Percentiles rank a stretch among this genome's conserved stretches.
Evolutionary conservation across 768 basidiomycete species (phyloP).

Genomic region (Lepiota brunneoincarnata): DNA sequence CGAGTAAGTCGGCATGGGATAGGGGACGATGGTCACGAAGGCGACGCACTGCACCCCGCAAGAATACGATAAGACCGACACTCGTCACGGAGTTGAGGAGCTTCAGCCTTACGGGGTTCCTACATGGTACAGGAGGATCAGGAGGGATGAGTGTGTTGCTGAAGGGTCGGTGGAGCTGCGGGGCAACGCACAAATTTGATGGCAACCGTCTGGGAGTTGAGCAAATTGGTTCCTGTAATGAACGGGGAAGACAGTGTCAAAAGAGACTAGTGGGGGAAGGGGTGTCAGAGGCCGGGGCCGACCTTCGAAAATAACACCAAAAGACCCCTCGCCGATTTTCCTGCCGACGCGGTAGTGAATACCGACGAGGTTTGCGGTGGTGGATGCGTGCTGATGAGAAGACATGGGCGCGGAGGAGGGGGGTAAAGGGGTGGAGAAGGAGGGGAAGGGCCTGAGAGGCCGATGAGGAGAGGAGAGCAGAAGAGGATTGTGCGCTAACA

Average conservation of each 20-base stretch:
- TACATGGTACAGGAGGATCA: conserved; percentile 26
- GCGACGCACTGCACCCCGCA: conserved; percentile 79
- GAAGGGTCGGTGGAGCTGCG: conserved; percentile 10
- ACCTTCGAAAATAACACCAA: conserved; percentile 96
- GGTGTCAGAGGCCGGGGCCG: conserved; percentile 12
- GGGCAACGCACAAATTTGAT: conserved; percentile 94
- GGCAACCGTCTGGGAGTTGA: conserved; percentile 98
- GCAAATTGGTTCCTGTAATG: conserved; percentile 83
- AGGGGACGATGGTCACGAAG: conserved; percentile 11
- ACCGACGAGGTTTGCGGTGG: conserved; percentile 80
- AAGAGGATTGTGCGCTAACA: conserved; percentile 11
- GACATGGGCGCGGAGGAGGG: conserved; percentile 41
- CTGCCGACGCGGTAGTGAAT: conserved; percentile 97
- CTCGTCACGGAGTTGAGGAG: conserved; percentile 96
- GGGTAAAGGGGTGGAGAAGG: conserved; percentile 23
- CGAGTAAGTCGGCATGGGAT: conserved; percentile 14
- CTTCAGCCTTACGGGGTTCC: conserved; percentile 93
- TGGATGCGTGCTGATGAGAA: conserved; percentile 55
- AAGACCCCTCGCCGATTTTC: conserved; percentile 99
- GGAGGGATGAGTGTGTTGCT: conserved; percentile 13
- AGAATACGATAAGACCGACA: conserved; percentile 95
- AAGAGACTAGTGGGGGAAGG: neutral
- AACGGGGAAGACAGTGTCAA: neutral
- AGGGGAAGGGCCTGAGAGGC: conserved; percentile 22
- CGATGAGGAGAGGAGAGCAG: conserved; percentile 20